A percentile compares a stretch with the other conserved stretches of the same genome.
Conservation (phyloP, 768 basidiomycete species). For the Dentipellis sp. region DNA sequence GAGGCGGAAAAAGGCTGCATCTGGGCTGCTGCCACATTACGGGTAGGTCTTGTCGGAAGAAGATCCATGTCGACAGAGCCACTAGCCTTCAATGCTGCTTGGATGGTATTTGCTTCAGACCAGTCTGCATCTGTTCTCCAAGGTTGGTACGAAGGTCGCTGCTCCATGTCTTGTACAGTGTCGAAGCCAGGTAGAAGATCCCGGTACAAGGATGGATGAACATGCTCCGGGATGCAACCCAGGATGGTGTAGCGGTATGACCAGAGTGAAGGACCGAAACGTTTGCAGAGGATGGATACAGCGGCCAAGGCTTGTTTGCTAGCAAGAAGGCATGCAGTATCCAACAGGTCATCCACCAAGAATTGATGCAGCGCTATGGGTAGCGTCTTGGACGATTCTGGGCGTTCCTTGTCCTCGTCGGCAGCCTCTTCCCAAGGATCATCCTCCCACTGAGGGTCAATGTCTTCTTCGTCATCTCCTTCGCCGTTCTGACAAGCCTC, state of each 20-base stretch:
- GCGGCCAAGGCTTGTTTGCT: slow-evolving; percentile 49
- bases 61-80: slow-evolving; percentile 9
- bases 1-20: slow-evolving; percentile 31
- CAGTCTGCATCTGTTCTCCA: slow-evolving; percentile 55
- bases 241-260: slow-evolving; percentile 64
- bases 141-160: slow-evolving; percentile 17
- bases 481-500: slow-evolving; percentile 38
- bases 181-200: slow-evolving; percentile 60
- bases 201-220: slow-evolving; percentile 50
- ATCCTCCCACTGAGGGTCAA: slow-evolving; percentile 60
- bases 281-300: slow-evolving; percentile 45
- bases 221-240: slow-evolving; percentile 66
- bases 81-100: slow-evolving; percentile 28
- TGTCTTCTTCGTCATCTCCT: slow-evolving; percentile 21
- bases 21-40: slow-evolving; percentile 1
- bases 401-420: slow-evolving; percentile 16
- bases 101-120: slow-evolving; percentile 41
- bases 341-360: slow-evolving; percentile 46
- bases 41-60: background rate
- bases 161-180: slow-evolving; percentile 34
- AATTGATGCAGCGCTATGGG: slow-evolving; percentile 55
- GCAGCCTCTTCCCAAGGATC: slow-evolving; percentile 65
- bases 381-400: slow-evolving; percentile 19
- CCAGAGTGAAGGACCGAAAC: slow-evolving; percentile 52
- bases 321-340: slow-evolving; percentile 58